Evolutionary conservation across 257 asterid genomes (phyloP), one percentile per base, ranked within the genome.

Genomic region (Solanum okadae): DNA sequence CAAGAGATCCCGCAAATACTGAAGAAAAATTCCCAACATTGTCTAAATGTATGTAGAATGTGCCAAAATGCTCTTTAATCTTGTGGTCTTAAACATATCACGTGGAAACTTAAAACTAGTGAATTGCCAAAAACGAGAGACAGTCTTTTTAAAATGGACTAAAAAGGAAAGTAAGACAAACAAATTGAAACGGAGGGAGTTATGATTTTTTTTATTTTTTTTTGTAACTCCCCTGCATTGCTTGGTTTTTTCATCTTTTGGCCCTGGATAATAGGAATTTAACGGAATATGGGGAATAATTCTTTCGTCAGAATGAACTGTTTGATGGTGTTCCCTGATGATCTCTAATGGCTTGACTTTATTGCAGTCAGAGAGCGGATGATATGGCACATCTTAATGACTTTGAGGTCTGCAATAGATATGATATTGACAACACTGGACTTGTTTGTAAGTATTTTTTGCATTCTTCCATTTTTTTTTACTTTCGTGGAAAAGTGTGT

Each of bases 401-500:
- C 89, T 96, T 94, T 88, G 93, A 93, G 90, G 92, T 93, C 71
- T 96, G 99, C 91, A 94, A 94, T 84, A 90, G 88, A 91, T 90
- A 91, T 90, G 93, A 93, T 86, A 93, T 96, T 84, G 99, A 96
- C 92, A 96, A 94, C 93, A 96, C 98, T 0, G 99, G 99, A 87
- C 93, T 95, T 89, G 94, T 95, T 81, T 96, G 98, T 95, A 93
- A 95, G 94, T 91, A 4, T 6, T 35, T 65, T 67, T 7, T 23
- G 27, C 23, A 25, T 35, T 86, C 22, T 86, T 76, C 10, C 18
- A 22, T 35, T 3, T 35, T 13, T 46, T 13, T 46, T 14, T 37
- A 23, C 33, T 76, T 37, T 38, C 33, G 3, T 23, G 33, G 34
- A 37, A 22, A 72, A 75, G 20, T 37, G 11, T 11, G 10, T 75